Base-by-base conservation (phyloP, 192 early-diverging fungal species). In the Dispira simplex region DNA sequence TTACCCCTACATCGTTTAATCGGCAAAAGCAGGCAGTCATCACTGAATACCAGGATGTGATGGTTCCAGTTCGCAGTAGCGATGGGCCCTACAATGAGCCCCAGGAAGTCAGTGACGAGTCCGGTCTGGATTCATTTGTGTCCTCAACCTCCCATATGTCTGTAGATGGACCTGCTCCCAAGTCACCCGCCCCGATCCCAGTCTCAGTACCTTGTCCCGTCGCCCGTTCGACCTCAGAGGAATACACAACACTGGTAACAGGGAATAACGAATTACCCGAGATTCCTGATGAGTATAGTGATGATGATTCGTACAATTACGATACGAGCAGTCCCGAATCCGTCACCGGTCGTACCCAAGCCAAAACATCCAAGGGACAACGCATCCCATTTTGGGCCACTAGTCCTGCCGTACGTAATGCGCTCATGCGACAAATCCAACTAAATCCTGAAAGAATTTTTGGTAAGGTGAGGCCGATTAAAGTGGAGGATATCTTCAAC, bases 371-470 rank as follows among this genome's bases (percentile, higher is more conserved):
- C 16, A 16, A 51, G 48, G 48, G 48, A 23, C 48, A 60, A 16
- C 26, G 39, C 1, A 73, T 73, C 16, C 76, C 76, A 8, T 25
- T 43, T 18, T 78, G 76, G 76, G 76, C 76, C 10, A 72, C 73
- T 12, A 78, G 72, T 62, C 76, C 76, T 0, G 73, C 74, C 64
- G 68, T 78, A 46, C 63, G 68, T 6, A 51, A 55, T n/a, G 73
- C 73, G 2, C 52, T 78, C 56, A 47, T 65, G 53, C 48, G 64
- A 44, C 76, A 78, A 64, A 68, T 68, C 58, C 32, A 46, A 5
- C 63, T 75, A 26, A 78, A 78, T 44, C 76, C 76, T 0, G 76
- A 78, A 32, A 69, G 67, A 25, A 73, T 78, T 46, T 78, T 78
- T 64, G 76, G 76, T 12, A 46, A 63, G 0, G 68, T 78, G 13